These are phyloP conservation scores for Cladophialophora yegresii DNA, from an alignment of 2,329 filamentous ascomycete genomes.

Conservation along the genomic window DNA sequence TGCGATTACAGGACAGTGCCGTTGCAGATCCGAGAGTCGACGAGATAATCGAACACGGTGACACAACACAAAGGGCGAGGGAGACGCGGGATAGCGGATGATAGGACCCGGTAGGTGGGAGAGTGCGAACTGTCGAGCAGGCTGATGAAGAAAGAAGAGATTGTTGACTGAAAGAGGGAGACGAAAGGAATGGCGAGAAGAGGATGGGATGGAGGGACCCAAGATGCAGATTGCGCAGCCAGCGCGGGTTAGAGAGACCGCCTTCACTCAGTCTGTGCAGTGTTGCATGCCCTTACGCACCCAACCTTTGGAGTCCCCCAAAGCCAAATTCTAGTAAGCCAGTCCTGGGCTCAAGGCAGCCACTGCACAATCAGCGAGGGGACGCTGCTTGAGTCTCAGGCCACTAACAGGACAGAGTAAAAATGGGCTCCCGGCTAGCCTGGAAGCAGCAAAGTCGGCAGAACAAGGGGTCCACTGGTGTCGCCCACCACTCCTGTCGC, in stretches of 20 bases:
- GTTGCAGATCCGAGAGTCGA: constrained; percentile 11
- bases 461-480: constrained; percentile 2
- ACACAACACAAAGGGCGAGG: constrained; percentile 13
- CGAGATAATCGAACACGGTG: neutral
- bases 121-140: constrained; percentile 4
- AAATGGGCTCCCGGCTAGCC: constrained; percentile 17
- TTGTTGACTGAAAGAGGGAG: constrained; percentile 19
- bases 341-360: constrained; percentile 5
- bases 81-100: neutral
- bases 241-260: constrained; percentile 16
- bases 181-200: constrained; percentile 19
- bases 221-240: constrained; percentile 16
- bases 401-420: constrained; percentile 17
- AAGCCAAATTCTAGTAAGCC: constrained; percentile 13
- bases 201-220: constrained; percentile 29
- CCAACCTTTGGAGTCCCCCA: constrained; percentile 16
- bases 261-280: constrained; percentile 1
- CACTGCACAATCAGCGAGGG: constrained; percentile 10
- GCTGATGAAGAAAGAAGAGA: constrained; percentile 17
- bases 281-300: constrained; percentile 10
- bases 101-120: constrained; percentile 10
- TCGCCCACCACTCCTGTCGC: constrained; percentile 11
- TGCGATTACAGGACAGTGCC: constrained; percentile 10
- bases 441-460: constrained; percentile 12
- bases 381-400: constrained; percentile 12